Evolutionary conservation across 228 moss, liverwort and hornwort genomes (phyloP), one percentile per base, ranked within the genome.

Genomic region (Sphagnum magellanicum): DNA sequence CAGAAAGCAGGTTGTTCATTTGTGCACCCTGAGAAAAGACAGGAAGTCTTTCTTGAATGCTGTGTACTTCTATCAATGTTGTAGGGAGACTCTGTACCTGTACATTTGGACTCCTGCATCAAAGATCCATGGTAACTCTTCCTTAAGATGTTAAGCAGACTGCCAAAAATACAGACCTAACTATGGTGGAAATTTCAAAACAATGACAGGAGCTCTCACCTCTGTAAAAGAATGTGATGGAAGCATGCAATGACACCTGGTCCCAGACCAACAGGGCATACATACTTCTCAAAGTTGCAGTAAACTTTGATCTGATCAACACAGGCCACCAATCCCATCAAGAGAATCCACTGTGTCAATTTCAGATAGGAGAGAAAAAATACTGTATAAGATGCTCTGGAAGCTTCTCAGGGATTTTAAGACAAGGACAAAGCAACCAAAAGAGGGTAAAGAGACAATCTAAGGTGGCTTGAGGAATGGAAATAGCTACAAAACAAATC

Each of bases 201-300:
- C 55, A 55, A 8, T 8, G 1, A 12, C 55, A 8, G 0, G 55
- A 12, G 4, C 55, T 55, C 55, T 70, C 70, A 78, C 83, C 83
- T 80, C 80, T 51, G 82, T 6, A 86, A 65, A 51, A 83, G 80
- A 58, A 86, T 78, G 64, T 80, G 77, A 76, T 76, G 78, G 49
- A 86, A 83, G 59, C 69, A 86, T 67, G 60, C 76, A 66, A 86
- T 76, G 72, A 76, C 83, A 15, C 86, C 86, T 50, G 83, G 86
- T 67, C 86, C 83, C 67, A 83, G 81, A 52, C 86, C 86, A 50
- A 76, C 49, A 49, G 86, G 86, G 51, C 65, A 73, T 60, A 83
- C 76, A 70, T 83, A 80, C 69, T 76, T 79, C 52, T 82, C 74
- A 11, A 86, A 83, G 72, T 80, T 76, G 16, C 79, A 72, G 53